Conservation (phyloP, 352 stramenopile genomes). For the Globisporangium apiculatum region DNA sequence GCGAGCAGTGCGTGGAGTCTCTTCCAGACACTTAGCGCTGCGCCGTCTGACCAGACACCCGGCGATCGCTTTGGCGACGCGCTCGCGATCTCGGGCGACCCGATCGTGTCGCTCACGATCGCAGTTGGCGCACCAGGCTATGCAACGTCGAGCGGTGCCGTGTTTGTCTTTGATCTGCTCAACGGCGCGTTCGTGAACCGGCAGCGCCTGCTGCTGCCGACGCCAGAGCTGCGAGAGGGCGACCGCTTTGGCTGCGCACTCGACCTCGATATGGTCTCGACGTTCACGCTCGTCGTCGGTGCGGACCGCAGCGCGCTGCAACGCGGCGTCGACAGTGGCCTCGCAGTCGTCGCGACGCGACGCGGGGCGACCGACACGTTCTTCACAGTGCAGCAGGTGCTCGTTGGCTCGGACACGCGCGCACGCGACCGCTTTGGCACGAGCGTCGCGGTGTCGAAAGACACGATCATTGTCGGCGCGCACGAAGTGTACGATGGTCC, state of each 20-base stretch:
- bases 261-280: conserved; percentile 64
- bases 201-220: conserved; percentile 48
- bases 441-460: conserved; percentile 56
- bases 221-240: conserved; percentile 34
- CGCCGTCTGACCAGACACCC: conserved; percentile 29
- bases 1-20: conserved; percentile 32
- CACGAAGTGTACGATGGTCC: conserved; percentile 47
- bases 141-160: conserved; percentile 33
- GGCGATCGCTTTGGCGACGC: conserved; percentile 70
- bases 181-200: conserved; percentile 53
- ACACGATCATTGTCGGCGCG: conserved; percentile 65
- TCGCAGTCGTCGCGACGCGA: conserved; percentile 45
- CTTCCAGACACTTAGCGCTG: conserved; percentile 56
- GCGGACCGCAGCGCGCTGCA: conserved; percentile 35
- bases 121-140: conserved; percentile 70
- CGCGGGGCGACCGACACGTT: conserved; percentile 48
- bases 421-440: conserved; percentile 63
- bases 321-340: conserved; percentile 33
- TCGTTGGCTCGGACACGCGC: conserved; percentile 61
- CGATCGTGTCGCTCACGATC: conserved; percentile 33
- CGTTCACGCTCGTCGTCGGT: conserved; percentile 62
- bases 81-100: conserved; percentile 49
- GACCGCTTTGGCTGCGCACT: conserved; percentile 68
- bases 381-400: conserved; percentile 62
- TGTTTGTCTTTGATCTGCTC: conserved; percentile 72